Conservation (phyloP, 2,329 filamentous ascomycete genomes). For the Raffaelea arxii region DNA sequence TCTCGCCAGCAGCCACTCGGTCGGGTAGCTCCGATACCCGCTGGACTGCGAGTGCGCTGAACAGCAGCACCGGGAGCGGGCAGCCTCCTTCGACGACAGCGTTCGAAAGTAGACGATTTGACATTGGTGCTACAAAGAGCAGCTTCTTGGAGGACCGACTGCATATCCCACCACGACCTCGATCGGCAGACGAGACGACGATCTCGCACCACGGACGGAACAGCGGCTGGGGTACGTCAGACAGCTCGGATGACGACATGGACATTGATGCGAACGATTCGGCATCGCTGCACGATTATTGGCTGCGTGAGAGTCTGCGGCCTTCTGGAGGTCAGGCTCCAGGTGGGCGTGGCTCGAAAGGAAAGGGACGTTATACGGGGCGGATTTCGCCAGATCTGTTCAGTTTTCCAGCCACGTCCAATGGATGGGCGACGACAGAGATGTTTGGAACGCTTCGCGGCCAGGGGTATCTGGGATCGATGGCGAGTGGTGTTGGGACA, state of each 20-base stretch:
- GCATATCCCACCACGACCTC: constrained; percentile 29
- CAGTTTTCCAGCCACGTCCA: constrained; percentile 32
- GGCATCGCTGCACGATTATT: constrained; percentile 45
- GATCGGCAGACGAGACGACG: constrained; percentile 36
- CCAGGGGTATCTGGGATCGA: constrained; percentile 18
- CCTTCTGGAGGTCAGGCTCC: constrained; percentile 21
- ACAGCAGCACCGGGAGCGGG: too few species aligned
- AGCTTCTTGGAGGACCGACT: constrained; percentile 20
- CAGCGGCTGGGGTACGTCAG: constrained; percentile 33
- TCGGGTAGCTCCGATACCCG: too few species aligned
- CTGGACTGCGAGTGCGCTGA: too few species aligned
- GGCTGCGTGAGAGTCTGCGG: constrained; percentile 45
- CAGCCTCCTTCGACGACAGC: constrained; percentile 23
- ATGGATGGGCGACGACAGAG: constrained; percentile 34
- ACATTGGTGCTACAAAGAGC: constrained; percentile 11
- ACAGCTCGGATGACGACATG: constrained; percentile 24
- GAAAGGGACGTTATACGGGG: constrained; percentile 7
- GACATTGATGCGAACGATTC: constrained; percentile 34
- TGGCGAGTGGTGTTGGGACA: constrained; percentile 2
- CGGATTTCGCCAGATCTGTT: constrained; percentile 43
- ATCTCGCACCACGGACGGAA: constrained; percentile 23
- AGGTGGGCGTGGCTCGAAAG: background rate
- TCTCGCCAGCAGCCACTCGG: too few species aligned
- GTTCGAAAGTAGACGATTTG: constrained; percentile 21
- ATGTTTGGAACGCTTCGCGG: constrained; percentile 35